Base-by-base conservation (phyloP, 2,329 filamentous ascomycete species). In the Calonectria leucothoes region DNA sequence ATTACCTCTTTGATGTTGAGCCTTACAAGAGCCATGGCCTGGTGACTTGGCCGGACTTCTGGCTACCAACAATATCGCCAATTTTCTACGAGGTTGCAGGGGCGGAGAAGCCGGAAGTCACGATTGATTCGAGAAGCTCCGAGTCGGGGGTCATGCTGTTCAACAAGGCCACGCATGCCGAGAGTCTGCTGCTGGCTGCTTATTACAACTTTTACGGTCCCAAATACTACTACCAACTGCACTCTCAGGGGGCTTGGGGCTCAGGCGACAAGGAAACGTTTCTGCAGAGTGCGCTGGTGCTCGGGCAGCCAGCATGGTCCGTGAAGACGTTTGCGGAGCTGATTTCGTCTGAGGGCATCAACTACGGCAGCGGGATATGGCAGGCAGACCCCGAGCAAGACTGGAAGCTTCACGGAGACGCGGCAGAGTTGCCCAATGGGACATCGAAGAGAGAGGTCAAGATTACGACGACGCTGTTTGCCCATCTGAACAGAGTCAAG, bases 151-250 rank as follows among this genome's bases (percentile, higher is more conserved):
- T 80, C 0, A 80, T 80, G 78, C 51, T 80, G 0, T 80, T 78
- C 15, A 70, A 75, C 45, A 80, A 80, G 27, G 74, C 74, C 0
- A 71, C 48, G 0, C 78, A 80, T 1, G 75, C 78, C 0, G 78
- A 80, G 4, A 80, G 78, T n/a, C 57, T 80, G 5, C 17, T 80
- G 12, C 23, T 80, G 3, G 78, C 78, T 0, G 64, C 66, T 4
- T 80, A 80, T 64, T 80, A 80, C 67, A 80, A 80, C 51, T 79
- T 80, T 49, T 80, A 80, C 2, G 77, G 78, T 0, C 74, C 74
- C 1, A 70, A 14, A 5, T 80, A 74, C 23, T 80, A 78, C 17
- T 80, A 78, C 6, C 77, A 78, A 12, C 78, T 80, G n/a, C 78
- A 80, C 25, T 80, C 78, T 0, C 78, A 80, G n/a, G 78, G 78